Evolutionary conservation across 2,329 filamentous ascomycete species (phyloP).

Genomic region (Cyphellophora europaea): DNA sequence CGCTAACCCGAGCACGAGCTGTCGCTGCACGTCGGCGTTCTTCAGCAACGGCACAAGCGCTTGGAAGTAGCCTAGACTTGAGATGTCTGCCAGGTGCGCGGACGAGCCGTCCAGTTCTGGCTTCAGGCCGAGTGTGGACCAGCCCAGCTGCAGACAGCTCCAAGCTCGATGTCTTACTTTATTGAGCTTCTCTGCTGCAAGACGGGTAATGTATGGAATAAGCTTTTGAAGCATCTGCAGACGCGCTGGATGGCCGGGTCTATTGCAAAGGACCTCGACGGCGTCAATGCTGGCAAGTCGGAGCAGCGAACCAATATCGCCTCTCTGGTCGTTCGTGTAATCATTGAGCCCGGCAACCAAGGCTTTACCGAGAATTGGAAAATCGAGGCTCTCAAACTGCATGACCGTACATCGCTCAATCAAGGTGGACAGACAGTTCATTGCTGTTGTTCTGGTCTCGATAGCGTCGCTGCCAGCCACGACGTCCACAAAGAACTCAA

Average conservation of each 20-base stretch:
- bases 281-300: conserved; percentile 68
- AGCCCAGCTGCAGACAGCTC: conserved; percentile 31
- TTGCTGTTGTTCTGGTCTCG: conserved; percentile 17
- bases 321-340: conserved; percentile 81
- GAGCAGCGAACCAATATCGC: conserved; percentile 82
- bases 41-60: conserved; percentile 29
- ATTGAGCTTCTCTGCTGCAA: conserved; percentile 84
- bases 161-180: conserved; percentile 58
- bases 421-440: conserved; percentile 9
- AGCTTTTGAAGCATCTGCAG: conserved; percentile 1
- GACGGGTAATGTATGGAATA: conserved; percentile 44
- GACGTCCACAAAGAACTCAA: conserved; percentile 8
- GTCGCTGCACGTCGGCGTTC: conserved; percentile 26
- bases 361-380: conserved; percentile 15
- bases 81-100: conserved; percentile 36
- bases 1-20: conserved; percentile 32
- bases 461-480: conserved; percentile 13
- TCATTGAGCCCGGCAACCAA: conserved; percentile 55
- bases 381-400: not conserved
- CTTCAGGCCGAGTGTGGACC: conserved; percentile 16
- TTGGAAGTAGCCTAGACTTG: conserved; percentile 31
- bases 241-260: too few relatives aligned
- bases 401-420: not conserved
- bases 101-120: conserved; percentile 17
- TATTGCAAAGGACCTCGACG: conserved; percentile 34